A percentile compares a stretch with the other conserved stretches of the same genome.
phyloP scores from a whole-genome alignment of 2,329 filamentous ascomycete species.

The Monilinia fructigena region DNA sequence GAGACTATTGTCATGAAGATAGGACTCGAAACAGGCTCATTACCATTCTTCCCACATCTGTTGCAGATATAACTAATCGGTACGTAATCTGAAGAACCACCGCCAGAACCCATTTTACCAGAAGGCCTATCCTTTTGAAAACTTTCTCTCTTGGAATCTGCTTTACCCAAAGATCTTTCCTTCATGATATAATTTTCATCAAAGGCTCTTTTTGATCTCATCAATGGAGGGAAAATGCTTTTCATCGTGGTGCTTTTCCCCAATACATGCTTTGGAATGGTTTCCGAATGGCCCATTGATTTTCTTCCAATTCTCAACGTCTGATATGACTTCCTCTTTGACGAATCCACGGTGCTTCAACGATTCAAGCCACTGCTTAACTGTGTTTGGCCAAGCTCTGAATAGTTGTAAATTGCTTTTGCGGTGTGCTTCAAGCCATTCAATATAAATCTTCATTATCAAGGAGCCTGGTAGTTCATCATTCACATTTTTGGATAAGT shows the following conservation, averaged over 20 bases:
- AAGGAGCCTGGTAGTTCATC: conserved; percentile 21
- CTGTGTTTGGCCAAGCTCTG: conserved; percentile 32
- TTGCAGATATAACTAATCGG: conserved; percentile 34
- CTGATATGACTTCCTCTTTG: conserved; percentile 25
- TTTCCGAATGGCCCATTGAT: conserved; percentile 20
- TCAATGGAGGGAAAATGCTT: conserved; percentile 20
- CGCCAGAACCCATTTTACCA: not conserved
- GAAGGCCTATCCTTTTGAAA: not conserved
- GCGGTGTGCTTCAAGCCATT: conserved; percentile 36
- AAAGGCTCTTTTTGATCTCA: conserved; percentile 28
- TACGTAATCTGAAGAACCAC: not conserved
- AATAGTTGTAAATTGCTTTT: conserved; percentile 23
- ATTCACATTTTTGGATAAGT: conserved; percentile 28
- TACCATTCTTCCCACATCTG: conserved; percentile 34
- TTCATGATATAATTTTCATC: not conserved
- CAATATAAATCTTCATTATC: conserved; percentile 31
- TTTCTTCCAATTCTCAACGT: conserved; percentile 30
- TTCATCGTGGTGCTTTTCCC: conserved; percentile 2
- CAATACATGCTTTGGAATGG: not conserved
- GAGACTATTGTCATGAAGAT: not conserved
- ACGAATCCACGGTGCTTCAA: conserved; percentile 28
- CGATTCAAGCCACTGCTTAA: conserved; percentile 34
- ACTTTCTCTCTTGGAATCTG: not conserved
- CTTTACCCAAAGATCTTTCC: not conserved
- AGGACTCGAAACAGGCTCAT: conserved; percentile 15